Evolutionary conservation across 257 asterid genomes (phyloP).

Genomic region (Fraxinus anomala): DNA sequence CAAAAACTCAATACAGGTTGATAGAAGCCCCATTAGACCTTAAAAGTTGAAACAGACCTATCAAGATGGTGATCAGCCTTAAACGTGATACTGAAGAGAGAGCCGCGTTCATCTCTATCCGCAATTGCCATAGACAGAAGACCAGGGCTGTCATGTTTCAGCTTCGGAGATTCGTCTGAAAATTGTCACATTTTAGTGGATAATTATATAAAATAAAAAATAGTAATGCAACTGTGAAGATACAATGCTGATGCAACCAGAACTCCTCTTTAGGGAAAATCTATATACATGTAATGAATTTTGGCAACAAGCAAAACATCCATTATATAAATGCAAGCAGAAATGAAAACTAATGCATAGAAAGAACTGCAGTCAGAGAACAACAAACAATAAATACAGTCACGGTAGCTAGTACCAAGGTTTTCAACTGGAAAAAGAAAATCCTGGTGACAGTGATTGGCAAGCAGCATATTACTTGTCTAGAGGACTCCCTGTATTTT

Average conservation of each 20-base stretch:
- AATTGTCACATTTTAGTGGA: slow-evolving; percentile 27
- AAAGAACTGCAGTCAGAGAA: background rate
- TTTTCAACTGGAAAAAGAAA: background rate
- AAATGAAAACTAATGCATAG: background rate
- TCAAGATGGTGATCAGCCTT: slow-evolving; percentile 94
- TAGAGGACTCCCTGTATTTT: background rate
- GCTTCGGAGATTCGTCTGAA: slow-evolving; percentile 81
- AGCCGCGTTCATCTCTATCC: slow-evolving; percentile 89
- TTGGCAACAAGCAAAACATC: background rate
- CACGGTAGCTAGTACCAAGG: background rate
- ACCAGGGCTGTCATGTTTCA: slow-evolving; percentile 86
- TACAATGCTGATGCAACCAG: background rate
- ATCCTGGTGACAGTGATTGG: background rate
- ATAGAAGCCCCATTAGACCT: background rate
- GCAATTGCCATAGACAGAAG: slow-evolving; percentile 89
- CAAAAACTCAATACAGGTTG: background rate
- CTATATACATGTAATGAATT: background rate
- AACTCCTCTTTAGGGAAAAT: background rate
- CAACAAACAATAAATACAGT: background rate
- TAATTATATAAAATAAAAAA: background rate
- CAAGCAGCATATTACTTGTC: background rate
- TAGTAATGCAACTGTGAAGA: background rate
- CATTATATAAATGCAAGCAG: slow-evolving; percentile 1
- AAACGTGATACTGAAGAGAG: slow-evolving; percentile 76
- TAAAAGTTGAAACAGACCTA: slow-evolving; percentile 48